Percentiles rank a stretch among this genome's conserved stretches.
These are phyloP conservation scores for Lathyrus sativus DNA, from an alignment of 306 rosid genomes.

Conservation along the genomic window DNA sequence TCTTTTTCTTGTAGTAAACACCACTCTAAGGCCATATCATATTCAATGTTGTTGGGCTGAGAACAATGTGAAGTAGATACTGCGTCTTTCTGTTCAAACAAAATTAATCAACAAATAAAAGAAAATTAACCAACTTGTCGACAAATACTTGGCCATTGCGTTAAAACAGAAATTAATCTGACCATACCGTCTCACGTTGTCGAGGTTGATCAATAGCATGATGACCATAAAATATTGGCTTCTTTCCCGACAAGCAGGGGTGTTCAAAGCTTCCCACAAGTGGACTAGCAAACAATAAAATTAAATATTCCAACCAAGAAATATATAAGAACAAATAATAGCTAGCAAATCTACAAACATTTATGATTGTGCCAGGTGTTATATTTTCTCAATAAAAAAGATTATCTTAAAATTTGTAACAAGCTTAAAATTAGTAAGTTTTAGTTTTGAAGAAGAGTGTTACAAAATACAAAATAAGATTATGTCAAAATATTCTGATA, in stretches of 20 bases:
- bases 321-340: neutral
- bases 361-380: neutral
- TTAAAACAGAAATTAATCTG: constrained; percentile 25
- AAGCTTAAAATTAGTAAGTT: neutral
- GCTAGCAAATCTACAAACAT: constrained; percentile 12
- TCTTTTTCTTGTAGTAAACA: constrained; percentile 52
- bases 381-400: neutral
- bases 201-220: constrained; percentile 57
- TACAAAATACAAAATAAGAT: neutral
- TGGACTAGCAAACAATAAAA: constrained; percentile 53
- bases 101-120: constrained; percentile 25
- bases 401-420: neutral
- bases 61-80: constrained; percentile 59
- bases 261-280: constrained; percentile 62
- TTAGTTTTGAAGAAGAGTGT: too few species aligned
- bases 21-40: constrained; percentile 59
- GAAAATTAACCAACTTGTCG: constrained; percentile 20
- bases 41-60: constrained; percentile 55
- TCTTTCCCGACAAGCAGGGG: constrained; percentile 61
- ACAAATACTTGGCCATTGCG: neutral
- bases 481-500: neutral
- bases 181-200: constrained; percentile 66
- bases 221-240: constrained; percentile 71
- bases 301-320: constrained; percentile 26
- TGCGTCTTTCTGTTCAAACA: constrained; percentile 52